These are phyloP conservation scores for Saturnispora sanitii DNA, from an alignment of 805 yeast genomes.

Conservation along the genomic window DNA sequence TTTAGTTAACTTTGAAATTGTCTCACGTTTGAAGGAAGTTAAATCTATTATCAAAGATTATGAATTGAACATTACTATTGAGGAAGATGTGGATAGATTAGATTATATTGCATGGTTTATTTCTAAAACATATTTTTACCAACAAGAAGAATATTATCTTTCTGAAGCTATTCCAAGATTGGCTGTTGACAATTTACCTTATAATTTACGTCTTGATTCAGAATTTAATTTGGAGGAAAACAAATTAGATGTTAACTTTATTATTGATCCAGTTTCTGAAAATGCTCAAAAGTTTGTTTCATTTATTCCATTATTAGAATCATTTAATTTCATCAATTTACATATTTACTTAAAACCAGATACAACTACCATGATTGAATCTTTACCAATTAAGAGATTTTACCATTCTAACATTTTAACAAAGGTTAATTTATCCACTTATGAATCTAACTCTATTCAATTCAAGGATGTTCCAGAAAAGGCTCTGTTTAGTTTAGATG, in stretches of 20 bases:
- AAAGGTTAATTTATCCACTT: neutral
- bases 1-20: conserved; percentile 10
- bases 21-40: conserved; percentile 6
- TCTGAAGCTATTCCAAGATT: conserved; percentile 18
- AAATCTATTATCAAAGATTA: neutral
- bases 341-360: conserved; percentile 53
- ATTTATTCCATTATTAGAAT: conserved; percentile 28
- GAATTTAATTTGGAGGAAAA: conserved; percentile 5
- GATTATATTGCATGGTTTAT: conserved; percentile 19
- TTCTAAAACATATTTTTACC: conserved; percentile 18
- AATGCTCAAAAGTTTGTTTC: conserved; percentile 53
- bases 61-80: neutral
- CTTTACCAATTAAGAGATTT: conserved; percentile 46
- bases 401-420: conserved; percentile 37
- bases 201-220: conserved; percentile 6
- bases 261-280: conserved; percentile 68
- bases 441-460: conserved; percentile 20
- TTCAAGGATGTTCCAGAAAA: conserved; percentile 44
- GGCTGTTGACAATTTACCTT: conserved; percentile 8
- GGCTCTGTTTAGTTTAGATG: conserved; percentile 41
- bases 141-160: conserved; percentile 23
- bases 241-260: conserved; percentile 42
- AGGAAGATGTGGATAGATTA: conserved; percentile 9
- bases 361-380: conserved; percentile 17
- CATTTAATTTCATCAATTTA: conserved; percentile 43